These are phyloP conservation scores for Ehretia macrophylla DNA, from an alignment of 257 asterid genomes.

Conservation along the genomic window DNA sequence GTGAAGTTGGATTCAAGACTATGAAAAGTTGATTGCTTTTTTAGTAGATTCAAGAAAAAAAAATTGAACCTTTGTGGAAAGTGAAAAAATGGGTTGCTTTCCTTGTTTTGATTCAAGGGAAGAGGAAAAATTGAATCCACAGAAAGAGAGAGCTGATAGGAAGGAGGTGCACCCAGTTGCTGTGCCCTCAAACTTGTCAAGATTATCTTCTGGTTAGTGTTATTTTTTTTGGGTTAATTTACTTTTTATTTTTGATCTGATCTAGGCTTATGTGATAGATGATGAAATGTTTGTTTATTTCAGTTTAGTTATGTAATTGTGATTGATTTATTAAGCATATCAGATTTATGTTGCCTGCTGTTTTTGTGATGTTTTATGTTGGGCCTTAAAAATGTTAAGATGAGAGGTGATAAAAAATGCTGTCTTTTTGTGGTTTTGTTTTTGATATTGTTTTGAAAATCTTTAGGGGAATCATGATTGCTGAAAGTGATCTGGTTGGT, in stretches of 20 bases:
- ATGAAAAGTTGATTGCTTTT: conserved; percentile 31
- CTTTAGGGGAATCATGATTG: conserved; percentile 20
- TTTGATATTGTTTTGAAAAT: conserved; percentile 23
- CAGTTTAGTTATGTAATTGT: conserved; percentile 4
- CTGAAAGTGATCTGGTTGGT: conserved; percentile 21
- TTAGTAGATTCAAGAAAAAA: conserved; percentile 20
- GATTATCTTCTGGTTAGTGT: conserved; percentile 80
- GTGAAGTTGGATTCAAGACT: conserved; percentile 31
- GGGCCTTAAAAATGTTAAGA: conserved; percentile 15
- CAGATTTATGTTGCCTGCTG: conserved; percentile 14
- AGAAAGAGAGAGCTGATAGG: conserved; percentile 51
- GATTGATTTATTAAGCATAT: conserved; percentile 5
- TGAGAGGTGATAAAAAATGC: conserved; percentile 12
- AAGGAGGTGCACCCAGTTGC: conserved; percentile 45
- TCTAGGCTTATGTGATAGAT: conserved; percentile 24
- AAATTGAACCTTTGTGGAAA: conserved; percentile 23
- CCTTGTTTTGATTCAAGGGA: conserved; percentile 89
- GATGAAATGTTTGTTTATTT: conserved; percentile 12
- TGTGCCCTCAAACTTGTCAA: conserved; percentile 63
- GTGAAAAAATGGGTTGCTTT: conserved; percentile 76
- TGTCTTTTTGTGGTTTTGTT: conserved; percentile 1
- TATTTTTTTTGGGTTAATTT: background rate
- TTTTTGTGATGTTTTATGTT: conserved; percentile 14
- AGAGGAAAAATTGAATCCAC: conserved; percentile 69
- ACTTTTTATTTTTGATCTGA: conserved; percentile 40